Conservation (phyloP, 2,329 filamentous ascomycete genomes). For the Curvularia sp. region DNA sequence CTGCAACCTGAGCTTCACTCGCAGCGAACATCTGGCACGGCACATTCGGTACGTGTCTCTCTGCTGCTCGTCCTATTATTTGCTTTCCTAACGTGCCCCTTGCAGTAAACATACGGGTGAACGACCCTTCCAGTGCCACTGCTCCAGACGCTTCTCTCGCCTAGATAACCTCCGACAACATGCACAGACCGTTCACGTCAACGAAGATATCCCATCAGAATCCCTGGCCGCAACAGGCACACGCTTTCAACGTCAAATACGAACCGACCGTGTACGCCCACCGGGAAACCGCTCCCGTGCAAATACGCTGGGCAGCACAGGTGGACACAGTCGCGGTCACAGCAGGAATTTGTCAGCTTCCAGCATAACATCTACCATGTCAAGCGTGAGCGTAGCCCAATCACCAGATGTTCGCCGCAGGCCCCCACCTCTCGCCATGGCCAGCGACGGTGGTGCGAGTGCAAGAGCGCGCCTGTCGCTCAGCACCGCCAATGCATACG, state of each 20-base stretch:
- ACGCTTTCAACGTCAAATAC: slow-evolving; percentile 88
- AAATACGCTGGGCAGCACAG: slow-evolving; percentile 76
- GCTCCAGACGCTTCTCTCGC: slow-evolving; percentile 88
- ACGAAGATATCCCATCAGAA: slow-evolving; percentile 93
- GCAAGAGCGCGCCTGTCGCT: slow-evolving; percentile 63
- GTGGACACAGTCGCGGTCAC: slow-evolving; percentile 77
- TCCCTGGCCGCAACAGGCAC: slow-evolving; percentile 93
- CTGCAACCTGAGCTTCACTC: slow-evolving; percentile 91
- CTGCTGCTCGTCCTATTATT: slow-evolving; percentile 3
- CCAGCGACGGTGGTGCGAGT: slow-evolving; percentile 68
- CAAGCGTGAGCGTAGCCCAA: slow-evolving; percentile 65
- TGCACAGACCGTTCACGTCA: slow-evolving; percentile 96
- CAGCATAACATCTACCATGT: slow-evolving; percentile 79
- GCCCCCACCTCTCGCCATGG: slow-evolving; percentile 84
- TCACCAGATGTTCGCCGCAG: slow-evolving; percentile 66
- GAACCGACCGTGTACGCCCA: slow-evolving; percentile 82
- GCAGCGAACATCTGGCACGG: slow-evolving; percentile 92
- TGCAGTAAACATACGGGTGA: slow-evolving; percentile 94
- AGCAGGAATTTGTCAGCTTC: slow-evolving; percentile 86
- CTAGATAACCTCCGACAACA: slow-evolving; percentile 96
- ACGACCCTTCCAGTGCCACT: slow-evolving; percentile 95
- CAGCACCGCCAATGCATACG: slow-evolving; percentile 67
- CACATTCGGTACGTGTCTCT: slow-evolving; percentile 77
- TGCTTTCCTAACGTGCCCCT: slow-evolving; percentile 33
- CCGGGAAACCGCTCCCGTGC: slow-evolving; percentile 76